Conservation (phyloP, 192 early-diverging fungal genomes). For the Mortierella antarctica region DNA sequence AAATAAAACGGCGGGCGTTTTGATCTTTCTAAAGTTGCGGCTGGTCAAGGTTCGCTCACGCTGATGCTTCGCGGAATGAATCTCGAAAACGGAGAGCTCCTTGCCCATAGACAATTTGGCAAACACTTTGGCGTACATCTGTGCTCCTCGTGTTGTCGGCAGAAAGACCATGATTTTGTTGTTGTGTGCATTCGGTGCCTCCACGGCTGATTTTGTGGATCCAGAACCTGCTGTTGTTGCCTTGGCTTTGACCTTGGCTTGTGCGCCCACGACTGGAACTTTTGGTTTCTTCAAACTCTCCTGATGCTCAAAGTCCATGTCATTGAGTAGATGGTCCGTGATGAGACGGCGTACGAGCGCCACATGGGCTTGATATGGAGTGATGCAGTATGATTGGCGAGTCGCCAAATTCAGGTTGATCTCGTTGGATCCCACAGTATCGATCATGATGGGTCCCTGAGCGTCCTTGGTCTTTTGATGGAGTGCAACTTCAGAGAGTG, state of each 20-base stretch:
- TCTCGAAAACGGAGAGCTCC: slow-evolving; percentile 67
- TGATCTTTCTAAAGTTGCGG: slow-evolving; percentile 73
- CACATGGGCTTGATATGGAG: slow-evolving; percentile 72
- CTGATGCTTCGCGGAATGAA: slow-evolving; percentile 87
- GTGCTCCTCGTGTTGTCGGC: slow-evolving; percentile 80
- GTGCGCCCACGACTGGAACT: too few relatives aligned
- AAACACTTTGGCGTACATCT: slow-evolving; percentile 74
- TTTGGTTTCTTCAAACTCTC: slow-evolving; percentile 72
- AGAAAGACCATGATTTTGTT: slow-evolving; percentile 94
- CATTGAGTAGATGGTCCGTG: slow-evolving; percentile 59
- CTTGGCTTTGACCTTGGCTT: neutral
- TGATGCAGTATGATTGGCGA: slow-evolving; percentile 79
- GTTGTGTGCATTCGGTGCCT: slow-evolving; percentile 21
- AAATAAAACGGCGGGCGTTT: slow-evolving; percentile 74
- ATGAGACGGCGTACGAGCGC: slow-evolving; percentile 74
- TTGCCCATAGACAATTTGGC: slow-evolving; percentile 55
- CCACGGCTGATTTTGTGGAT: slow-evolving; percentile 37
- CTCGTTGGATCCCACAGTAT: slow-evolving; percentile 88
- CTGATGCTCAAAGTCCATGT: slow-evolving; percentile 53
- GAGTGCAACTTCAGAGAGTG: slow-evolving; percentile 72
- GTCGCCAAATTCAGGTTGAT: slow-evolving; percentile 80
- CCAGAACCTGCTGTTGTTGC: slow-evolving; percentile 55
- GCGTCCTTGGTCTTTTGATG: slow-evolving; percentile 64
- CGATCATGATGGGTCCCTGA: slow-evolving; percentile 66
- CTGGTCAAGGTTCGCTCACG: slow-evolving; percentile 73